A percentile compares a stretch with the other conserved stretches of the same genome.
Evolutionary conservation across 495 filamentous ascomycete genomes (phyloP).

Genomic region (Astrothelium subdiscretum): DNA sequence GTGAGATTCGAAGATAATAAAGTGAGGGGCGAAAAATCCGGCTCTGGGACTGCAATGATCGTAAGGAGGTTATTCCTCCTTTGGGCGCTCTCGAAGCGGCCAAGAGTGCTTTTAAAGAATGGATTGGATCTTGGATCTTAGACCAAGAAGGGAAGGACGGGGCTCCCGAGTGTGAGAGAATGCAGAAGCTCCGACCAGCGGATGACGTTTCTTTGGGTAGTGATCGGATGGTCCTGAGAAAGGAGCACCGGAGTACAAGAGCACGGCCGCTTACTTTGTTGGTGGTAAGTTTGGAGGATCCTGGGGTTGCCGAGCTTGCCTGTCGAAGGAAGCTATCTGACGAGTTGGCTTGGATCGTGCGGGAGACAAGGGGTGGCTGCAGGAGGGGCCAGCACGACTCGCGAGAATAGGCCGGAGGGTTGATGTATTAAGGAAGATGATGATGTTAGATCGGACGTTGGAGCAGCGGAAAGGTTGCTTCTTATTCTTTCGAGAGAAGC

Average conservation of each 20-base stretch:
- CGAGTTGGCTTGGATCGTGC: background rate
- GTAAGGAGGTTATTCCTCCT: background rate
- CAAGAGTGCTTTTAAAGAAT: background rate
- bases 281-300: slow-evolving; percentile 2
- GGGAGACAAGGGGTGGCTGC: background rate
- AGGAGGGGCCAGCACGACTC: background rate
- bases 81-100: background rate
- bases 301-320: slow-evolving; percentile 2
- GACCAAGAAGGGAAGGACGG: background rate
- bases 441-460: background rate
- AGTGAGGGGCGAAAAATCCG: background rate
- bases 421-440: background rate
- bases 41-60: background rate
- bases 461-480: background rate
- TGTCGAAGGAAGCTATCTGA: slow-evolving; percentile 3
- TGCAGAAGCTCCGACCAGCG: background rate
- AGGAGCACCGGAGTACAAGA: background rate
- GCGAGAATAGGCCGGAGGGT: background rate
- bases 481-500: background rate
- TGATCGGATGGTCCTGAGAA: slow-evolving; percentile 1
- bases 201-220: slow-evolving; percentile 1
- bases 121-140: background rate
- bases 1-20: background rate
- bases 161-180: background rate
- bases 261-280: slow-evolving; percentile 2